Percentiles rank a stretch among this genome's conserved stretches.
Evolutionary conservation across 306 rosid genomes (phyloP).

Genomic region (Cucurbita argyrosperma): DNA sequence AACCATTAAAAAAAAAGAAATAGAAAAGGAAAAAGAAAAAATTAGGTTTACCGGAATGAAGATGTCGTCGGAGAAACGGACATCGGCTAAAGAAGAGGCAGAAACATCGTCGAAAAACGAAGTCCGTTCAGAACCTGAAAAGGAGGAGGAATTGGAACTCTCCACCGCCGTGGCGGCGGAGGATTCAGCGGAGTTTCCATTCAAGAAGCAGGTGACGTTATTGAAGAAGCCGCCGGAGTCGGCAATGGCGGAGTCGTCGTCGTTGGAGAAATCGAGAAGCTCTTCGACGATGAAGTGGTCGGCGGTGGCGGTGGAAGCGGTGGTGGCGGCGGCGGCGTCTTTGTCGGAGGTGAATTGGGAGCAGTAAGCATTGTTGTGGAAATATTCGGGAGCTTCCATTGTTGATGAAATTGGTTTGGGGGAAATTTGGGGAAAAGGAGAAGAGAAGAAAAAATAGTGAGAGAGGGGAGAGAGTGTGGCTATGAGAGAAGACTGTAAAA

Average conservation of each 20-base stretch:
- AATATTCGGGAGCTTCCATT: constrained; percentile 56
- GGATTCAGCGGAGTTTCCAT: constrained; percentile 31
- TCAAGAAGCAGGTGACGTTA: background rate
- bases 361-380: constrained; percentile 20
- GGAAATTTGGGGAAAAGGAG: background rate
- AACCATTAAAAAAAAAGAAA: no score
- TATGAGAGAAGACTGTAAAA: background rate
- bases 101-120: constrained; percentile 13
- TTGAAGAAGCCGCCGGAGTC: constrained; percentile 14
- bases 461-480: constrained; percentile 5
- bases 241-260: constrained; percentile 13
- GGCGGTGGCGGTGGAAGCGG: background rate
- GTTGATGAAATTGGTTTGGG: background rate
- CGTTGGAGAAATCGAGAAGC: constrained; percentile 11
- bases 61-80: constrained; percentile 53
- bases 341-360: constrained; percentile 24
- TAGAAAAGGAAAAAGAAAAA: background rate
- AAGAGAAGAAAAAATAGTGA: background rate
- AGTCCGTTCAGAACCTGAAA: constrained; percentile 26
- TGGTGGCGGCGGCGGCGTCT: background rate
- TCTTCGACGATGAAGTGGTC: constrained; percentile 32
- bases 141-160: constrained; percentile 40
- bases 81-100: constrained; percentile 19
- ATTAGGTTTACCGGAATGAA: constrained; percentile 46
- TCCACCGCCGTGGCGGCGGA: constrained; percentile 28